Evolutionary conservation across 805 yeast species (phyloP).

Genomic region (Candida golubevii): DNA sequence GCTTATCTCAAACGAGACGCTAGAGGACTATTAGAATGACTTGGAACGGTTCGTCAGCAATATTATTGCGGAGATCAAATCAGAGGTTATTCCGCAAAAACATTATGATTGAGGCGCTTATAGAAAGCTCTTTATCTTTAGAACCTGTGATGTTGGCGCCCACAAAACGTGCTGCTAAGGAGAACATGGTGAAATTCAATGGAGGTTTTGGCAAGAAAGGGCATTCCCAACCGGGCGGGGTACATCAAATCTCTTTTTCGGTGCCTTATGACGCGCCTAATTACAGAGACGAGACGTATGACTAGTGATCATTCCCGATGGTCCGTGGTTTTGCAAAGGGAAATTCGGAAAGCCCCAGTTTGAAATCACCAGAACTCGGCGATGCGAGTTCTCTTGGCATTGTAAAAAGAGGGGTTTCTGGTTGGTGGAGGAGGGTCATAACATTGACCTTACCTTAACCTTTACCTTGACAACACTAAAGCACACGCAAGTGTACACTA

Average conservation of each 20-base stretch:
- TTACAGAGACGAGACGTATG: conserved; percentile 25
- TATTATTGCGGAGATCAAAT: neutral
- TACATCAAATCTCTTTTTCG: conserved; percentile 61
- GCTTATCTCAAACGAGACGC: conserved; percentile 34
- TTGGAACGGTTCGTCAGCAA: conserved; percentile 38
- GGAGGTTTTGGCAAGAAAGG: conserved; percentile 45
- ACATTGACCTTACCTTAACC: too few relatives aligned
- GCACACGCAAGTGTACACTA: too few relatives aligned
- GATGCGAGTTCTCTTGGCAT: neutral
- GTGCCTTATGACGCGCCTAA: conserved; percentile 57
- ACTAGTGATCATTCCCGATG: conserved; percentile 57
- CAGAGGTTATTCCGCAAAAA: conserved; percentile 17
- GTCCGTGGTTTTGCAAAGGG: conserved; percentile 60
- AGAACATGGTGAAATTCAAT: conserved; percentile 54
- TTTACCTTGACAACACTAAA: too few relatives aligned
- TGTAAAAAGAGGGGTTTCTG: too few relatives aligned
- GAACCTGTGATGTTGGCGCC: conserved; percentile 73
- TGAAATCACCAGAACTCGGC: conserved; percentile 31
- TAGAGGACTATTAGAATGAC: conserved; percentile 45
- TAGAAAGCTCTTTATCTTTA: conserved; percentile 41
- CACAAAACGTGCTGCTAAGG: conserved; percentile 77
- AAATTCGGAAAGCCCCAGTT: conserved; percentile 52
- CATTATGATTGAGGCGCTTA: conserved; percentile 27
- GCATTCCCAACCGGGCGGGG: conserved; percentile 53
- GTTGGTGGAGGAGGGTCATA: too few relatives aligned